Percentiles rank a stretch among this genome's conserved stretches.
These are phyloP conservation scores for Potentilla sterilis DNA, from an alignment of 306 rosid genomes.

Conservation along the genomic window DNA sequence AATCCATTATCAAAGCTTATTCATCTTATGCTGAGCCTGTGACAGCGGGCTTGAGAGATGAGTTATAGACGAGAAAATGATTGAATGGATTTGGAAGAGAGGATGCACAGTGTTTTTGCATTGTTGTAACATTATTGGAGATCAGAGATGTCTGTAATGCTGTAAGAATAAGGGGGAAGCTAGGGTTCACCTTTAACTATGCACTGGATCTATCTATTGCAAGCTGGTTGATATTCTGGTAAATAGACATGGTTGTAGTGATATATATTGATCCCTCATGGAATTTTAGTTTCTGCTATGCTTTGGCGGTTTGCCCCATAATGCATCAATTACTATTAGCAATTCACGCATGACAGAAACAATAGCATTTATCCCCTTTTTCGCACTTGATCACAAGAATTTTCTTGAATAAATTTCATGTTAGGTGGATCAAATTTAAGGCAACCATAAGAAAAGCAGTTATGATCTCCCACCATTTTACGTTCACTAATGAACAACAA, in stretches of 20 bases:
- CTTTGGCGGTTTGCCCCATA: neutral
- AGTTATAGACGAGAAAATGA: conserved; percentile 44
- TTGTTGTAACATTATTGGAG: conserved; percentile 19
- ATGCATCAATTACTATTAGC: neutral
- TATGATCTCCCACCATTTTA: neutral
- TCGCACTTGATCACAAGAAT: conserved; percentile 3
- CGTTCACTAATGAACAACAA: neutral
- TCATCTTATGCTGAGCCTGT: conserved; percentile 49
- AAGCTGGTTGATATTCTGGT: neutral
- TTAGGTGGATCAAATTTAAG: neutral
- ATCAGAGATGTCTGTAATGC: neutral
- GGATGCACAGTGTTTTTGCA: neutral
- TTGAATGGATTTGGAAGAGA: neutral
- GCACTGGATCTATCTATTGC: neutral
- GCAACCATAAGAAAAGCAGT: neutral
- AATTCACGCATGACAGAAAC: neutral
- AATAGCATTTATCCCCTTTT: neutral
- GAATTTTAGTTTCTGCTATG: neutral
- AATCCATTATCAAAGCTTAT: conserved; percentile 63
- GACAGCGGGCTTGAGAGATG: conserved; percentile 50
- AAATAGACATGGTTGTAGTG: neutral
- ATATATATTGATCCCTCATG: neutral
- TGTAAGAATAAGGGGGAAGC: conserved; percentile 1
- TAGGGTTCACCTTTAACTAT: neutral
- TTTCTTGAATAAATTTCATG: neutral